Base-by-base conservation (phyloP, 2,329 filamentous ascomycete species). In the Xylariales sp. region DNA sequence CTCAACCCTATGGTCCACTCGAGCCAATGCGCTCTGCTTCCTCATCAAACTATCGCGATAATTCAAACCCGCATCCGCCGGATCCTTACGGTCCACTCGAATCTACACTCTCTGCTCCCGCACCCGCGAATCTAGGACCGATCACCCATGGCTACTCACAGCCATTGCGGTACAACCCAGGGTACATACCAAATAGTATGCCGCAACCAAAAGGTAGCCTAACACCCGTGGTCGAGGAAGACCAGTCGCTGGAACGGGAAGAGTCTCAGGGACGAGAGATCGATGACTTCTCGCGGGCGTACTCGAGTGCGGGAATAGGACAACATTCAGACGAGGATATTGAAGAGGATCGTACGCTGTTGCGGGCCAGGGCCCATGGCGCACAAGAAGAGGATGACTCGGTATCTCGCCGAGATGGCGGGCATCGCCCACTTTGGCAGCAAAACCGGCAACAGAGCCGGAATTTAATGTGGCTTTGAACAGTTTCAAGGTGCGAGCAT, bases 401-500 rank as follows among this genome's bases (percentile, higher is more conserved):
- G 72, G 72, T 70, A 71, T 71, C 28, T 72, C 30, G 76, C 69
- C 72, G 23, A 73, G 28, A 75, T 34, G 70, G 70, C 5, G 78
- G 78, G 1, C 76, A 80, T 30, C 76, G 83, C 49, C 84, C 84
- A 5, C 76, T 87, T 45, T 87, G 85, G 85, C 85, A 87, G 76
- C 85, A 87, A 77, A 86, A 86, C 59, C 79, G 84, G 64, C 80
- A 81, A 62, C 82, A 82, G 68, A 80, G 79, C 69, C 79, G 84
- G 59, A 86, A 83, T 74, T 66, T 84, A 69, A 82, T 82, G 78
- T 84, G 83, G 83, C 79, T 83, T 78, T 84, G 74, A 80, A 71
- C 14, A 45, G 41, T 49, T 52, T 49, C 8, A 9, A 23, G 36
- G 9, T 8, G 1, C 8, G 5, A 16, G 18, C 41, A 18, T 62